Conservation (phyloP, 169 alveolate species). For the Cystoisospora suis region DNA sequence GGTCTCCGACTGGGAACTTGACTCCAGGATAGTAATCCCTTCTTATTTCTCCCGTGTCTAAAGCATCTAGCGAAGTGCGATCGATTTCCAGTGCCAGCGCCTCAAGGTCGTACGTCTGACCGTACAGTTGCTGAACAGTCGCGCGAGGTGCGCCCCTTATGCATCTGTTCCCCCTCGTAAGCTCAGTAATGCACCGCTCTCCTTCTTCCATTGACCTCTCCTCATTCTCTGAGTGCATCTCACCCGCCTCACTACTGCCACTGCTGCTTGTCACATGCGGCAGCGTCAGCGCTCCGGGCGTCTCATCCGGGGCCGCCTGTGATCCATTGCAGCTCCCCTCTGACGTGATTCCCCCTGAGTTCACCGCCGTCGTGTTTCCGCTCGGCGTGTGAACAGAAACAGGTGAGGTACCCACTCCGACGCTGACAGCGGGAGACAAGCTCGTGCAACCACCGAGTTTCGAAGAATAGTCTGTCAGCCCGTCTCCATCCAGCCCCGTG, state of each 20-base stretch:
- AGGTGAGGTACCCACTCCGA: neutral
- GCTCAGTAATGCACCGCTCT: conserved; percentile 34
- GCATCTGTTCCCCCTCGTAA: conserved; percentile 28
- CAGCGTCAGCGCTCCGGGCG: no score
- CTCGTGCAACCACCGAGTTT: neutral
- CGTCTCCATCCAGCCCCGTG: neutral
- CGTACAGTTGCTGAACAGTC: conserved; percentile 63
- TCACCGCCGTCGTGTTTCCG: neutral
- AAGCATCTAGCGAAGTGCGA: conserved; percentile 22
- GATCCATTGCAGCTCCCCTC: conserved; percentile 13
- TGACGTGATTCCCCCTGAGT: neutral
- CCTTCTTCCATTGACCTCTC: neutral
- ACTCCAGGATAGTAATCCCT: conserved; percentile 42
- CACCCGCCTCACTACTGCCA: conserved; percentile 14
- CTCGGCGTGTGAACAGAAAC: neutral
- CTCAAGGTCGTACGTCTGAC: conserved; percentile 46
- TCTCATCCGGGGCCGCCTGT: conserved; percentile 17
- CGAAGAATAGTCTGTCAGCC: neutral
- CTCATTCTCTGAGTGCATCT: neutral
- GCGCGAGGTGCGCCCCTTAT: conserved; percentile 54
- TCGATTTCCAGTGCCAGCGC: conserved; percentile 53
- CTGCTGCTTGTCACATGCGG: neutral
- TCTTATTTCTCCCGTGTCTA: conserved; percentile 50
- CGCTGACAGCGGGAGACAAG: neutral
- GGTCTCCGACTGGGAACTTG: conserved; percentile 42